Evolutionary conservation across 2,329 filamentous ascomycete genomes (phyloP), one percentile per base, ranked within the genome.

Genomic region (Alternaria triticina): DNA sequence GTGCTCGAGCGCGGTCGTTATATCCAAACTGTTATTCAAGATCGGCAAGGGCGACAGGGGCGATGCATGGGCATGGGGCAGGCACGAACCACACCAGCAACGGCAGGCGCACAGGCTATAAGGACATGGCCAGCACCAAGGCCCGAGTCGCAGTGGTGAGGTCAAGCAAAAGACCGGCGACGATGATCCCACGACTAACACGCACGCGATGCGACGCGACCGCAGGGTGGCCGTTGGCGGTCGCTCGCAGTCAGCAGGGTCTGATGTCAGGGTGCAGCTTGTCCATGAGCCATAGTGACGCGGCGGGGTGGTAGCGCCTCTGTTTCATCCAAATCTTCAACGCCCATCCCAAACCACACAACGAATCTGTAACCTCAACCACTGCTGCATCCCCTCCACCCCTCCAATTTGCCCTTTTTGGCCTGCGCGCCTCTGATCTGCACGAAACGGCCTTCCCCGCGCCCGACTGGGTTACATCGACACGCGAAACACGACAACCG

Each of bases 41-140:
- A 60, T 49, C 36, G 49, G 57, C 58, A 66, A 50, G 64, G 27
- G 62, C 36, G 70, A 70, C 75, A 77, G 73, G 74, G 74, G 73
- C 30, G 25, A 57, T 62, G 62, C 64, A 65, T 59, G 54, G 54
- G n/a, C 36, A 40, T 40, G 15, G 36, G 36, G 36, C 36, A 40
- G 54, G 23, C 54, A 55, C 56, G 23, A 44, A 25, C 27, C 46
- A 46, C 55, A 51, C 45, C 55, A 57, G 44, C 44, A 45, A 57
- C 30, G 22, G 45, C 23, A 43, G 17, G 36, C 49, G 54, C 54
- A 47, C 45, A 55, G 25, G 54, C 62, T 56, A 55, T 17, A 45
- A 43, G 36, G 36, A 36, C 58, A 45, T 49, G 33, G 27, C 36
- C 40, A 28, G 30, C 61, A 52, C 28, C 28, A 52, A 33, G 49